Evolutionary conservation across 345 rosid genomes (phyloP).

Genomic region (Lagerstroemia speciosa): DNA sequence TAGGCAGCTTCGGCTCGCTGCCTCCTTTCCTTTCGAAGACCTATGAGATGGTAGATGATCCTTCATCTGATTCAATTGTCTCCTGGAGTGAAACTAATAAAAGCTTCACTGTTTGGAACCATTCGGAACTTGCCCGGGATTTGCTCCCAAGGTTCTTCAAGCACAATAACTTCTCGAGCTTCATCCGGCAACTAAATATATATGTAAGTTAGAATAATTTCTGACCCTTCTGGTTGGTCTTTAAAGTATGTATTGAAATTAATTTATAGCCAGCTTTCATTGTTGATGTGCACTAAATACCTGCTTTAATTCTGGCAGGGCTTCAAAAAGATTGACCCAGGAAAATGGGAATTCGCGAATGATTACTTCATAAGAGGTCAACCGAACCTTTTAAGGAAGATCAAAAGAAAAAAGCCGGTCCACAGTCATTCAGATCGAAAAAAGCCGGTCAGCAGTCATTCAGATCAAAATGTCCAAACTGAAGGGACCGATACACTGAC

Average conservation of each 20-base stretch:
- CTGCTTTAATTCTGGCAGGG: conserved; percentile 39
- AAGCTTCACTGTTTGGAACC: conserved; percentile 78
- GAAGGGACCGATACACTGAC: conserved; percentile 41
- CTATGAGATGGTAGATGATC: conserved; percentile 92
- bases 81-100: conserved; percentile 63
- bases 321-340: conserved; percentile 75
- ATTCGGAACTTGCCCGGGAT: conserved; percentile 58
- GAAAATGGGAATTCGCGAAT: conserved; percentile 90
- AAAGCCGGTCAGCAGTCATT: conserved; percentile 95
- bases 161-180: conserved; percentile 91
- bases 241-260: neutral
- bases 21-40: conserved; percentile 89
- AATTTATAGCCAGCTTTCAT: neutral
- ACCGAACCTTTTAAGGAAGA: conserved; percentile 73
- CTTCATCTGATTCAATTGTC: conserved; percentile 56
- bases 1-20: conserved; percentile 53
- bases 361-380: conserved; percentile 75
- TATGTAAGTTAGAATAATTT: conserved; percentile 11
- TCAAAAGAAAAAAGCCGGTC: conserved; percentile 85
- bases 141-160: conserved; percentile 84
- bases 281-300: conserved; percentile 10
- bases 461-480: conserved; percentile 45
- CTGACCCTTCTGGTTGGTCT: neutral
- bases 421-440: conserved; percentile 79
- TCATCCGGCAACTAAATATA: conserved; percentile 90